phyloP scores from a whole-genome alignment of 305 asterid genomes.

The Fraxinus floribunda region DNA sequence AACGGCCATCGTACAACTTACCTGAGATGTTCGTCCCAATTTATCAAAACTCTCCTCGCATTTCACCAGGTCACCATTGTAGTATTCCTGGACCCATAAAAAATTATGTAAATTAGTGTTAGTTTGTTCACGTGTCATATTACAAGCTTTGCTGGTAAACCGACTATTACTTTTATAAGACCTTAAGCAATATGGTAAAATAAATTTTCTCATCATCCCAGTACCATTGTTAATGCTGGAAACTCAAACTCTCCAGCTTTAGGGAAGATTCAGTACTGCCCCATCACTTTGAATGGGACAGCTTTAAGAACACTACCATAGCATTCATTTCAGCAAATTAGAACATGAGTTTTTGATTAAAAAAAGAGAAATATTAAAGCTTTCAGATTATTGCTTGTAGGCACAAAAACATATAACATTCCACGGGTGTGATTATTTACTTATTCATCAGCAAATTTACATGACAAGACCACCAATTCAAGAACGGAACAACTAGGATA shows the following conservation, averaged over 20 bases:
- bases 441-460: background rate
- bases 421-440: background rate
- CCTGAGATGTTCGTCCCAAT: constrained; percentile 96
- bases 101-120: background rate
- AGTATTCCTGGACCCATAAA: constrained; percentile 60
- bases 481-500: background rate
- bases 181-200: background rate
- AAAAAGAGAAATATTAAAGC: background rate
- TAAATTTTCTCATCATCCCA: background rate
- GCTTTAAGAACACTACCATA: constrained; percentile 7
- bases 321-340: background rate
- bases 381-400: background rate
- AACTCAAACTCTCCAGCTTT: background rate
- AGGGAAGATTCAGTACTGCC: constrained; percentile 1
- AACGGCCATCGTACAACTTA: constrained; percentile 33
- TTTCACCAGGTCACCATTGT: constrained; percentile 64
- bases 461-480: background rate
- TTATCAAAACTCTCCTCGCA: constrained; percentile 82
- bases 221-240: background rate
- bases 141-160: constrained; percentile 12
- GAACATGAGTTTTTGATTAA: background rate
- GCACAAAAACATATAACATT: background rate
- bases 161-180: background rate
- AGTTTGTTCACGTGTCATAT: constrained; percentile 5
- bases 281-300: background rate